Base-by-base conservation (phyloP, 306 rosid genomes). In the Prunus salicina region DNA sequence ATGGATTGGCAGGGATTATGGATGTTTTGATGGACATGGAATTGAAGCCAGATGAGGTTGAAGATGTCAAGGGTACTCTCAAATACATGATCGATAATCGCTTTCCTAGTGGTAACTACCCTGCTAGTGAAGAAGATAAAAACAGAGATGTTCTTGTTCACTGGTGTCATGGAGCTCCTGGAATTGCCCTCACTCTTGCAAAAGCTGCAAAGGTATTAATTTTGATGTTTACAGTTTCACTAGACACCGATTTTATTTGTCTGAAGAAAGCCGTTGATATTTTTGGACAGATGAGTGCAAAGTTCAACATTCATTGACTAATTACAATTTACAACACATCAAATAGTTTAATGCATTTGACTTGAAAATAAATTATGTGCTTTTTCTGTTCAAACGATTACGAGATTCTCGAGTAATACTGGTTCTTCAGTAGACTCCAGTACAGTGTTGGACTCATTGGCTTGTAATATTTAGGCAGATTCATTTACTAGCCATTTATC, bases 91-190 rank as follows among this genome's bases (percentile, higher is more conserved):
- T 85, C 66, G 49, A 53, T 11, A 84, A 90, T 20, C 83, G 83
- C 20, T 87, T 88, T 64, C 72, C 85, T 2, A 84, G 88, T 79
- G 96, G 91, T 76, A 90, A 92, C 84, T 90, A 89, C 76, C 93
- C 91, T 18, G 78, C 85, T 1, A 87, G 83, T 13, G 91, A 89
- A 82, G 88, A 82, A 69, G 90, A 92, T 82, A 86, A 58, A 47
- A 72, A 76, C 50, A 74, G 78, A 71, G 93, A 88, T 16, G 78
- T 65, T 49, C 91, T 92, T 78, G 93, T 92, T 80, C 97, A 92
- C 79, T 88, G 96, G 93, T 90, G 96, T 76, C 96, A 92, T 80
- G 97, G 96, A 28, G 93, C 96, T 72, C 92, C 92, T 46, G 96
- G 97, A 82, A 60, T 88, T 43, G 87, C 93, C 68, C 84, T 90